Base-by-base conservation (phyloP, 2,329 filamentous ascomycete species). In the Phialemonium atrogriseum region DNA sequence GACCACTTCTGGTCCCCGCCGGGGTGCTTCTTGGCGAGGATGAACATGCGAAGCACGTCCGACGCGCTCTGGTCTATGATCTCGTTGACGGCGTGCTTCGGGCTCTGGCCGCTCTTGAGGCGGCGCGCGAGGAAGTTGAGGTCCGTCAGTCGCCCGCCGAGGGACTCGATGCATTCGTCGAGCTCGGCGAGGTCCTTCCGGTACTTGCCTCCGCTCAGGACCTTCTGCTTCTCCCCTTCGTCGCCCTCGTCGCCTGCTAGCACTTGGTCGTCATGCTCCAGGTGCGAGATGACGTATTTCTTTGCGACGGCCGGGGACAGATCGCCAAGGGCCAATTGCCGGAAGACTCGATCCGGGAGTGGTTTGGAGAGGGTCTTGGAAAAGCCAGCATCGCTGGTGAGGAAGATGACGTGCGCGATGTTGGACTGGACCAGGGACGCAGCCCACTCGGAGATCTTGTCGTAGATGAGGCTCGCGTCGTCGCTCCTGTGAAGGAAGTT, bases 111-210 rank as follows among this genome's bases (percentile, higher is more conserved):
- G 1, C 82, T 77, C 58, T 86, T 85, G 46, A 98, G 82, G 12
- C 91, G 74, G 21, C 89, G 77, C n/a, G 88, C 83, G 25, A 98
- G 75, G 50, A 91, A 93, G 51, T 96, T 89, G 13, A 98, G 77
- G 50, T 98, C 91, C 0, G 87, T 94, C n/a, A 98, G 70, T 4
- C 91, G 84, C 2, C 91, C 91, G 14, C 91, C 91, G 2, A 98
- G 70, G 1, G 79, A 72, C 17, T 78, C 72, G 42, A 96, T 93
- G 44, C 84, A 88, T 17, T 70, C 70, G 47, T 95, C 87, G 2
- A 98, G 70, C 40, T 88, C 84, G 1, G 58, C 54, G 6, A 91
- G 63, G 40, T 87, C 54, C 4, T 54, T 51, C 3, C 52, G 28
- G 19, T 32, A 41, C 70, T 27, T 58, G 52, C 59, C 52, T 11